Percentiles rank a stretch among this genome's conserved stretches.
These are phyloP conservation scores for Yarrowia alimentaria DNA, from an alignment of 805 yeast species.

Conservation along the genomic window DNA sequence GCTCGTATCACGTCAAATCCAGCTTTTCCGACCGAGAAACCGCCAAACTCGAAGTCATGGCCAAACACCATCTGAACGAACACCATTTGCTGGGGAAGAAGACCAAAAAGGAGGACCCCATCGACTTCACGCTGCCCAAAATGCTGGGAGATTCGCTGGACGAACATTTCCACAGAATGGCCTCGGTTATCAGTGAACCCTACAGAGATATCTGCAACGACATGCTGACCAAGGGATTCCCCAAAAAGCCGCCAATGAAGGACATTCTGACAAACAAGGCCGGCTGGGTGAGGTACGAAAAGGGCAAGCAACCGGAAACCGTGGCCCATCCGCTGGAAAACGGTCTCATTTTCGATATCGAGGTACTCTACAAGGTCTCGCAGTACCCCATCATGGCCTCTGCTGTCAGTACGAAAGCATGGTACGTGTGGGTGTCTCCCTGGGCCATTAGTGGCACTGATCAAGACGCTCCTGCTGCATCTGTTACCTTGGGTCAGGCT, in stretches of 20 bases:
- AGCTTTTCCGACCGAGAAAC: no score
- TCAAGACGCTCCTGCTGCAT: no score
- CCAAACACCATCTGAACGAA: slow-evolving; percentile 56
- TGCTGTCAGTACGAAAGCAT: slow-evolving; percentile 71
- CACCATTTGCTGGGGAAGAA: slow-evolving; percentile 75
- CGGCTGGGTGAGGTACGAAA: slow-evolving; percentile 81
- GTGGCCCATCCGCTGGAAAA: slow-evolving; percentile 73
- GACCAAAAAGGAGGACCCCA: slow-evolving; percentile 59
- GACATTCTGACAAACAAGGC: slow-evolving; percentile 41
- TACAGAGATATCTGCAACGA: slow-evolving; percentile 53
- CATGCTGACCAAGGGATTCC: slow-evolving; percentile 45
- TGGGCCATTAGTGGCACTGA: slow-evolving; percentile 60
- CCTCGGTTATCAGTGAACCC: slow-evolving; percentile 56
- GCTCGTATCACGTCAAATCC: no score
- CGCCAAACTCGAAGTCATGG: slow-evolving; percentile 48
- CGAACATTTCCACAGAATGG: slow-evolving; percentile 77
- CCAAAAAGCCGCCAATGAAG: slow-evolving; percentile 54
- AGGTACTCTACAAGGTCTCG: slow-evolving; percentile 72
- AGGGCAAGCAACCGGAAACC: slow-evolving; percentile 50
- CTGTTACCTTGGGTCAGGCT: no score
- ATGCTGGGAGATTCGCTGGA: slow-evolving; percentile 72
- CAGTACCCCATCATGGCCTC: slow-evolving; percentile 77
- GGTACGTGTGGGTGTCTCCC: slow-evolving; percentile 97
- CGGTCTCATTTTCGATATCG: slow-evolving; percentile 83
- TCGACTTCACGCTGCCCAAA: slow-evolving; percentile 54